A percentile compares a stretch with the other conserved stretches of the same genome.
Conservation (phyloP, 2,329 filamentous ascomycete genomes). For the Mariannaea elegans region DNA sequence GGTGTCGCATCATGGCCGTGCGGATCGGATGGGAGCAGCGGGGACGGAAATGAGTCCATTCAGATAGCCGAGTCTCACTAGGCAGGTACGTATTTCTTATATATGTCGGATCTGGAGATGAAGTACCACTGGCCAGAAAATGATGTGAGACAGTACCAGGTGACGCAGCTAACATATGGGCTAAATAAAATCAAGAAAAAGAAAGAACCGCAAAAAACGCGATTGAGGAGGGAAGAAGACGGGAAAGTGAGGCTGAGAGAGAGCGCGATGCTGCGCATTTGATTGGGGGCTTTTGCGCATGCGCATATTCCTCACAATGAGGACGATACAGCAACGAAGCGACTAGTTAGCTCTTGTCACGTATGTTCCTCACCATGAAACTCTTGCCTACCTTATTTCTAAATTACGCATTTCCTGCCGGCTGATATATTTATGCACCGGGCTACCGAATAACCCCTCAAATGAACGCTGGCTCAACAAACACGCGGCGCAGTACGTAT, state of each 20-base stretch:
- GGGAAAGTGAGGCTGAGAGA: conserved; percentile 18
- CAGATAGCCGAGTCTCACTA: background rate
- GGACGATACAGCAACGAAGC: too few relatives aligned
- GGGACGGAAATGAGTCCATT: conserved; percentile 18
- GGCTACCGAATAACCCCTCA: too few relatives aligned
- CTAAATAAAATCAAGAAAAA: background rate
- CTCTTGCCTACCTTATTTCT: too few relatives aligned
- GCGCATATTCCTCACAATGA: background rate
- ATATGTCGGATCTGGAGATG: too few relatives aligned
- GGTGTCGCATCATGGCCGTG: conserved; percentile 4
- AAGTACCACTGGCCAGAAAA: background rate
- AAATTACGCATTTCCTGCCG: too few relatives aligned
- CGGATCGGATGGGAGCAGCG: conserved; percentile 6
- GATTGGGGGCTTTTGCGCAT: conserved; percentile 9
- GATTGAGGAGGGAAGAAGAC: background rate
- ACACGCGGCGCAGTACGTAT: too few relatives aligned
- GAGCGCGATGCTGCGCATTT: background rate
- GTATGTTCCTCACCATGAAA: too few relatives aligned
- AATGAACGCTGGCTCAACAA: too few relatives aligned
- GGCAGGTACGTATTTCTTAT: background rate
- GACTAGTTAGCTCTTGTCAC: too few relatives aligned
- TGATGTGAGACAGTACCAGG: background rate
- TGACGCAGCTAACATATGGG: background rate
- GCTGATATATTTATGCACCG: too few relatives aligned
- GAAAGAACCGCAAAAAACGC: too few relatives aligned